Base-by-base conservation (phyloP, 2,329 filamentous ascomycete species). In the Diplodia sapinea region DNA sequence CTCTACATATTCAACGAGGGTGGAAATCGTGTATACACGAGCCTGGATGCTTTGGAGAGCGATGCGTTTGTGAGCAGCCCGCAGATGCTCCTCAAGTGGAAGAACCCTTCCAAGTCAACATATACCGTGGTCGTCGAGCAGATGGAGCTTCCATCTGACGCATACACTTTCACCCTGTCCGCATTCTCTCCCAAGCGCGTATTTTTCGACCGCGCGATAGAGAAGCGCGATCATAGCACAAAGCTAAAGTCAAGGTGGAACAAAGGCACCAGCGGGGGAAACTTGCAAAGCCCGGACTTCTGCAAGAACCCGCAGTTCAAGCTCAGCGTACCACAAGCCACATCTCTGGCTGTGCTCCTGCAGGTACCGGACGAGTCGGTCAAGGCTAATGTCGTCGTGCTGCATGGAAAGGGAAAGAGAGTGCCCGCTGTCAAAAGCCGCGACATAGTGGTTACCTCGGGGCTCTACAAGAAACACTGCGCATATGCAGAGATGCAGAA, bases 11-110 rank as follows among this genome's bases (percentile, higher is more conserved):
- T 94, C 76, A 85, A 90, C 20, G 87, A 87, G 36, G 76, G 84
- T 49, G 94, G 94, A 2, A 83, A 88, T 43, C 86, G 89, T 59
- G 88, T 97, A 0, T 89, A 92, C 71, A 83, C 95, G 15, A 88
- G 88, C 67, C 87, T 88, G 7, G 86, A 89, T 29, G 77, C 57
- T 2, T 5, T 91, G 0, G 88, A 92, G 72, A 88, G 90, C 43
- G 91, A 91, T 0, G 91, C 92, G n/a, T 97, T 92, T 70, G 93
- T 98, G 40, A 94, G 97, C 78, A 96, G 94, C 2, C 93, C 93
- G 1, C 96, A 98, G 77, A 96, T 92, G 0, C 86, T 99, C 8
- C 87, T 96, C 54, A 89, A 91, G 68, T 85, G 96, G 69, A 86
- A 91, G 33, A 84, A 85, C 68, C 79, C 83, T n/a, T 76, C 83